A percentile compares a stretch with the other conserved stretches of the same genome.
These are phyloP conservation scores for Balansia obtecta DNA, from an alignment of 2,329 filamentous ascomycete genomes.

Conservation along the genomic window DNA sequence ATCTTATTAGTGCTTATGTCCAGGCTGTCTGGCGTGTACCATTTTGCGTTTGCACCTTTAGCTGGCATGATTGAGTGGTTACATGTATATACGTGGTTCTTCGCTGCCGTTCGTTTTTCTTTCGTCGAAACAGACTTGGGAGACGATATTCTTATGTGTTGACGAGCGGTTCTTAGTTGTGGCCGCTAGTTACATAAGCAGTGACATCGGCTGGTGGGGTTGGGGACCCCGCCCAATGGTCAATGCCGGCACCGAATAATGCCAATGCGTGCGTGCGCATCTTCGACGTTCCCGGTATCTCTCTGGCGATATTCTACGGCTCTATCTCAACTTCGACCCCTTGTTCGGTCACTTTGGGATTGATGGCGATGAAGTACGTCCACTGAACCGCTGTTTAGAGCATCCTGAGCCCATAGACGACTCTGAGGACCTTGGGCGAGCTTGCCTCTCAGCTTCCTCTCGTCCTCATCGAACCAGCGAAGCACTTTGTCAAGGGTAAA, in stretches of 20 bases:
- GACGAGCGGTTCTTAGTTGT: too few relatives aligned
- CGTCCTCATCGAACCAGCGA: neutral
- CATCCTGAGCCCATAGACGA: neutral
- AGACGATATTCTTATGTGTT: too few relatives aligned
- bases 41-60: neutral
- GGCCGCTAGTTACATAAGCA: too few relatives aligned
- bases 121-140: too few relatives aligned
- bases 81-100: too few relatives aligned
- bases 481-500: neutral
- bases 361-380: neutral
- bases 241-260: neutral
- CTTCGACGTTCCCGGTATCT: neutral
- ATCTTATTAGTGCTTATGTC: neutral
- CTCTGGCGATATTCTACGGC: neutral
- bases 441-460: neutral
- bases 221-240: too few relatives aligned
- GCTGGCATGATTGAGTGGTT: neutral
- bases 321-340: neutral
- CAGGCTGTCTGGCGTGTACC: constrained; percentile 2
- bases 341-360: neutral
- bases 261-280: neutral
- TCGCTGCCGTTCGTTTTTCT: neutral
- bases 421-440: neutral
- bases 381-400: neutral
- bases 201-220: too few relatives aligned